These are phyloP conservation scores for Peribolospora baueri DNA, from an alignment of 768 basidiomycete genomes.

Conservation along the genomic window DNA sequence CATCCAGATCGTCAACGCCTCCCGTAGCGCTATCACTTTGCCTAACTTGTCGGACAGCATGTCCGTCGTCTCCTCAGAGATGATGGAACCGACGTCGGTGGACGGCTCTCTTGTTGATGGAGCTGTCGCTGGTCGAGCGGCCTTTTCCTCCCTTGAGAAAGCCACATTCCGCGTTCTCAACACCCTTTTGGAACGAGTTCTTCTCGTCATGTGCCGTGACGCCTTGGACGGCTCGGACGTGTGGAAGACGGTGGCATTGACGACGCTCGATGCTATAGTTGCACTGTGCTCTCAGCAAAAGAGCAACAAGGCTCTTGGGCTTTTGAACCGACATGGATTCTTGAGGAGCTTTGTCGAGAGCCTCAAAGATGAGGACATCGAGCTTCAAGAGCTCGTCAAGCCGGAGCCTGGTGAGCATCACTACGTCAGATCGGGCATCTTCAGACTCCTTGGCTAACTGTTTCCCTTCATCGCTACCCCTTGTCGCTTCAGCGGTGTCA, in stretches of 20 bases:
- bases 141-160: conserved; percentile 25
- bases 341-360: conserved; percentile 57
- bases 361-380: conserved; percentile 54
- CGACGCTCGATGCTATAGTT: conserved; percentile 43
- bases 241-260: conserved; percentile 89
- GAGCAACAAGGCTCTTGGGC: conserved; percentile 34
- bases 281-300: conserved; percentile 35
- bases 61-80: background rate
- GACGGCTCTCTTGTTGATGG: conserved; percentile 18
- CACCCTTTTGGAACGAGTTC: conserved; percentile 41
- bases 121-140: conserved; percentile 11
- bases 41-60: background rate
- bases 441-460: no score
- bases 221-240: conserved; percentile 86
- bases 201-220: conserved; percentile 54
- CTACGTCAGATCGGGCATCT: no score
- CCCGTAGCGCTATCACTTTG: conserved; percentile 4
- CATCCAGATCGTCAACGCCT: conserved; percentile 37
- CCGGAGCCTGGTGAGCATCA: conserved; percentile 57
- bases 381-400: conserved; percentile 49
- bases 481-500: conserved; percentile 33
- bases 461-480: background rate
- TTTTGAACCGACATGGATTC: conserved; percentile 46
- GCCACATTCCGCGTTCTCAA: conserved; percentile 46
- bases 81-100: conserved; percentile 7